Evolutionary conservation across 2,329 filamentous ascomycete genomes (phyloP).

Genomic region (Didymella sp.): DNA sequence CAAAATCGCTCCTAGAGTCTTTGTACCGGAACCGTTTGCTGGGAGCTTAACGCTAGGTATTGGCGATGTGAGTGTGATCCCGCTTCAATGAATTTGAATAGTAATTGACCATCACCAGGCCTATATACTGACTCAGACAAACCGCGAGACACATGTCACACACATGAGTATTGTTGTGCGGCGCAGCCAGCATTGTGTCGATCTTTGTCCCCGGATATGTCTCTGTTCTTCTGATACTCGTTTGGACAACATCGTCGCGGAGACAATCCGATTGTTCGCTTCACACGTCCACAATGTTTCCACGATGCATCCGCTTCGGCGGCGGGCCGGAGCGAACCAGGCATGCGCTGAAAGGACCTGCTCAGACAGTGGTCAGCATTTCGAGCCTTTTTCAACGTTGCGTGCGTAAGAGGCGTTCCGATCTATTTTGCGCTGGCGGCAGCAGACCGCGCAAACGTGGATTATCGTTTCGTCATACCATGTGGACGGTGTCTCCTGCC

Average conservation of each 20-base stretch:
- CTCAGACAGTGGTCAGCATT: neutral
- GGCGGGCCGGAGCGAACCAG: neutral
- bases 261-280: conserved; percentile 16
- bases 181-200: conserved; percentile 1
- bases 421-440: neutral
- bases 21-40: neutral
- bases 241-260: conserved; percentile 15
- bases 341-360: neutral
- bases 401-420: neutral
- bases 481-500: neutral
- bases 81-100: neutral
- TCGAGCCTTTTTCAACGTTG: neutral
- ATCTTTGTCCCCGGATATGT: conserved; percentile 4
- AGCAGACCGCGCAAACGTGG: neutral
- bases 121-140: conserved; percentile 10
- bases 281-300: conserved; percentile 3
- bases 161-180: neutral
- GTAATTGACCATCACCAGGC: conserved; percentile 6
- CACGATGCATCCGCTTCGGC: conserved; percentile 1
- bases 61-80: neutral
- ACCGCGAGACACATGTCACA: neutral
- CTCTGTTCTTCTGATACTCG: conserved; percentile 5
- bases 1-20: neutral
- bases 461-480: neutral
- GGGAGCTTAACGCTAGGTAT: neutral